Percentiles rank a stretch among this genome's conserved stretches.
Conservation (phyloP, 768 basidiomycete species). For the Amyloporia xantha region DNA sequence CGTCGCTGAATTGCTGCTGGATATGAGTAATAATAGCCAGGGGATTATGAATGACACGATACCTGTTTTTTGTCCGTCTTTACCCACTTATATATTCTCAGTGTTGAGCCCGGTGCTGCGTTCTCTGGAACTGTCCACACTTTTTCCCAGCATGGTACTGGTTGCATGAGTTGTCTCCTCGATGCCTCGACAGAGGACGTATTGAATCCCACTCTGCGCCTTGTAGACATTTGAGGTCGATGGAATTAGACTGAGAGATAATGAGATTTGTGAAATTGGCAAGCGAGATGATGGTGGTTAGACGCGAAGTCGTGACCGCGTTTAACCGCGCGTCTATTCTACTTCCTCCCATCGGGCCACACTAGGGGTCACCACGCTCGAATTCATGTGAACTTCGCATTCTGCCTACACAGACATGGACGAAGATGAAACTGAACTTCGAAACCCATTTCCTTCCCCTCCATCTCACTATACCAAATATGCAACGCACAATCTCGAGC, state of each 20-base stretch:
- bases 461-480: constrained; percentile 80
- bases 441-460: constrained; percentile 86
- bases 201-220: constrained; percentile 72
- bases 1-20: constrained; percentile 78
- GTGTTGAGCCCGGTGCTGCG: constrained; percentile 44
- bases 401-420: constrained; percentile 39
- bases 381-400: no score
- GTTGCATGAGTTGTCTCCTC: constrained; percentile 80
- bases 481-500: constrained; percentile 63
- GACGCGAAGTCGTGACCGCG: background rate
- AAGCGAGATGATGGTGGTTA: background rate
- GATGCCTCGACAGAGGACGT: constrained; percentile 74
- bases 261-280: background rate
- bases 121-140: constrained; percentile 58
- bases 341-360: background rate
- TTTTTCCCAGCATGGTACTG: constrained; percentile 84
- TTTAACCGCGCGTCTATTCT: background rate
- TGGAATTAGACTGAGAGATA: background rate
- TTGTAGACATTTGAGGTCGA: constrained; percentile 49
- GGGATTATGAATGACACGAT: constrained; percentile 3
- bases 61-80: constrained; percentile 78
- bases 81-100: constrained; percentile 73
- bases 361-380: no score
- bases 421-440: constrained; percentile 69
- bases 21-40: background rate